Evolutionary conservation across 1,284 basidiomycete species (phyloP), one percentile per base, ranked within the genome.

Genomic region (Sanghuangporus weigelae): DNA sequence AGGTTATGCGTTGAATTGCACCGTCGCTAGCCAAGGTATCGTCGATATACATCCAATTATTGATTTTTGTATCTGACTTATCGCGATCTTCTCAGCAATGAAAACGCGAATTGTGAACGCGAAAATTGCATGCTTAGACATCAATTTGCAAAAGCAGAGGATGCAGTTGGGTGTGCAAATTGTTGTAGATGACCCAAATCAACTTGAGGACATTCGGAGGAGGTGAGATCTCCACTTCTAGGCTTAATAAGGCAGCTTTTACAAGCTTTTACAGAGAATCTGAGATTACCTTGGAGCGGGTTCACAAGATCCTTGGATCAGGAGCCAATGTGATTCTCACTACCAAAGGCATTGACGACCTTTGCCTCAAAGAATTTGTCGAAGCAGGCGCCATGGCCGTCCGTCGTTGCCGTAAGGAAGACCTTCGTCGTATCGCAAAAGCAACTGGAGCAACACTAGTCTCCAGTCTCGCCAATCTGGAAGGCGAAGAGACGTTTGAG

Each of bases 311-410:
- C 71, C 82, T 99, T 54, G 95, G 90, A 12, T 83, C 96, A 5
- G 97, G 97, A 59, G 97, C 97, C 50, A 99, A 99, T 72, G 97
- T 99, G 66, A 87, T 99, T 54, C 79, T 99, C 63, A 99, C 97
- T 31, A 99, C 97, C 42, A 99, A 99, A 77, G 97, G 97, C 57
- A 99, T 99, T 70, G 97, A 99, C 72, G 97, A 99, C 73, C 82
- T 99, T 38, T 97, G 95, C 75, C 79, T 99, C 71, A 99, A 99
- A 76, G 97, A 99, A 79, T 99, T 99, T 72, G 94, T 99, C 62
- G 97, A 99, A 79, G 96, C 95, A 14, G 97, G 97, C 49, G 97
- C 96, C 0, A 99, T 99, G 92, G 97, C 95, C 46, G 97, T 99
- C 61, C 89, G 97, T 68, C 84, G 97, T 71, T 99, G 97, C 81